Evolutionary conservation across 2,329 filamentous ascomycete species (phyloP).

Genomic region (Penicillium digitatum): DNA sequence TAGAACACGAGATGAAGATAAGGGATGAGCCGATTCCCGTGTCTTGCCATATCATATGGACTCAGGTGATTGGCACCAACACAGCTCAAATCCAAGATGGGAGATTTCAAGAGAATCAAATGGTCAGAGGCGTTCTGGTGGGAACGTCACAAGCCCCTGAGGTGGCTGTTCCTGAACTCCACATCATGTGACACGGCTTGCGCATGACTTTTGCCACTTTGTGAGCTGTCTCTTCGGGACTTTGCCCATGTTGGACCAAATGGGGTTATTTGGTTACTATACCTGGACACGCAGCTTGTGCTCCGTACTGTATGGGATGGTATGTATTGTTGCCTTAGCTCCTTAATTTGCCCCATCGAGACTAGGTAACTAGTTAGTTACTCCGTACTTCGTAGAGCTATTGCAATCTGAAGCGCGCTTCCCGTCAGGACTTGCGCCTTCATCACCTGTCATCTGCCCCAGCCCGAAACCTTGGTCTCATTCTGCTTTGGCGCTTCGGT

Average conservation of each 20-base stretch:
- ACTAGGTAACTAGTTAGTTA: too few species aligned
- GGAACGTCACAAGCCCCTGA: slow-evolving; percentile 16
- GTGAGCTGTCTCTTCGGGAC: slow-evolving; percentile 1
- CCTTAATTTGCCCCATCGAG: neutral
- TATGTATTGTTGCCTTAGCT: neutral
- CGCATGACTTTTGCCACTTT: slow-evolving; percentile 10
- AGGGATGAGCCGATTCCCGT: neutral
- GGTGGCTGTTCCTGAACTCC: slow-evolving; percentile 5
- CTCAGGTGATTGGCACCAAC: slow-evolving; percentile 2
- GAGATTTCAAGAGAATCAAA: neutral
- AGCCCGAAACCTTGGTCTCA: neutral
- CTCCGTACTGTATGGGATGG: neutral
- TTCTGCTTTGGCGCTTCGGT: neutral
- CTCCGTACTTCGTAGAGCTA: neutral
- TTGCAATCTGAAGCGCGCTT: slow-evolving; percentile 9
- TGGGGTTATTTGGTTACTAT: neutral
- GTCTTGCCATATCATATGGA: slow-evolving; percentile 5
- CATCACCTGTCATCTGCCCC: slow-evolving; percentile 5
- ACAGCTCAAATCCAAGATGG: neutral
- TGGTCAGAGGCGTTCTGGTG: neutral
- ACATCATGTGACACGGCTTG: slow-evolving; percentile 9
- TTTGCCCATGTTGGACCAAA: neutral
- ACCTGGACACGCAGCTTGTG: neutral
- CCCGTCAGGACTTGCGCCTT: neutral
- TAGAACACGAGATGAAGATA: neutral